phyloP scores from a whole-genome alignment of 2,329 filamentous ascomycete species.

The Passalora sequoiae region DNA sequence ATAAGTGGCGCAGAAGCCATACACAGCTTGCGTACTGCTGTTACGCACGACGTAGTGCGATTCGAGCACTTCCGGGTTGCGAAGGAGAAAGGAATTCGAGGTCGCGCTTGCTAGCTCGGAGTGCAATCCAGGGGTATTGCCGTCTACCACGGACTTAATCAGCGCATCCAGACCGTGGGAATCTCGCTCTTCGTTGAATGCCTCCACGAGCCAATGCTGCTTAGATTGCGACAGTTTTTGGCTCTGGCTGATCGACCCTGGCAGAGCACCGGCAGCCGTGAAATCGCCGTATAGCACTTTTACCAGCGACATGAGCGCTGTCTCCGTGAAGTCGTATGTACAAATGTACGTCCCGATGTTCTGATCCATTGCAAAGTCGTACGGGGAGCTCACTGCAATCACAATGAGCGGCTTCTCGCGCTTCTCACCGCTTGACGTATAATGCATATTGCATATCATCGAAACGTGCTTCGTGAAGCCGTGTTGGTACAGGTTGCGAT shows the following conservation, averaged over 20 bases:
- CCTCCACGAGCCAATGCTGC: constrained; percentile 91
- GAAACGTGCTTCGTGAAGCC: constrained; percentile 94
- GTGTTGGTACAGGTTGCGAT: constrained; percentile 86
- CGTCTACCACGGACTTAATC: constrained; percentile 63
- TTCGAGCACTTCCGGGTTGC: constrained; percentile 66
- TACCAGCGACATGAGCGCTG: constrained; percentile 77
- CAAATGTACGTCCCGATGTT: constrained; percentile 88
- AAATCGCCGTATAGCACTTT: constrained; percentile 77
- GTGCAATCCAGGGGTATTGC: constrained; percentile 59
- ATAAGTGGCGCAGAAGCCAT: constrained; percentile 89
- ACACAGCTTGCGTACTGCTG: constrained; percentile 82
- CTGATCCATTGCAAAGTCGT: constrained; percentile 92
- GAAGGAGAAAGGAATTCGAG: constrained; percentile 70
- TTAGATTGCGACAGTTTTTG: constrained; percentile 83
- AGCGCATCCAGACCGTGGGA: constrained; percentile 67
- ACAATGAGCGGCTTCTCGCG: constrained; percentile 80
- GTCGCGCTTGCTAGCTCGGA: constrained; percentile 65
- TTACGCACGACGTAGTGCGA: constrained; percentile 89
- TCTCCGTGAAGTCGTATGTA: constrained; percentile 94
- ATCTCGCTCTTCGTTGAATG: constrained; percentile 76
- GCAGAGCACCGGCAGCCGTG: constrained; percentile 51
- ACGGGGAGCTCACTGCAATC: constrained; percentile 88
- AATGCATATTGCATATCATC: constrained; percentile 85
- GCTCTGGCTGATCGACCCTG: constrained; percentile 75
- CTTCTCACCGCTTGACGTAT: constrained; percentile 64